Percentiles rank a stretch among this genome's conserved stretches.
phyloP scores from a whole-genome alignment of 306 rosid species.

The Vigna reflexopilosa region DNA sequence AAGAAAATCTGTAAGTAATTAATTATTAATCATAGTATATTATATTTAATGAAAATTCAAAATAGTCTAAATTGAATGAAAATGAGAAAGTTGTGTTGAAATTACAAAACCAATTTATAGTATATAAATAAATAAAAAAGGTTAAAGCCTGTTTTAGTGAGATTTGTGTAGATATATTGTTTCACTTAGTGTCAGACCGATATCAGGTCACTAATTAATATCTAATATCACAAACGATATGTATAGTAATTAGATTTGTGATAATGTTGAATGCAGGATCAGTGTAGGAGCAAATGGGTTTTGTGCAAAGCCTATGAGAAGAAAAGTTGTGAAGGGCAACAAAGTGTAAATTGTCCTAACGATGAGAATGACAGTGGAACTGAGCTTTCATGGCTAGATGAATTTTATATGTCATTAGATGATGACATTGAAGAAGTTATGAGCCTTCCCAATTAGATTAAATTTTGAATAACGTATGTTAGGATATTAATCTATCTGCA shows the following conservation, averaged over 20 bases:
- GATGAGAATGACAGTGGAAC: slow-evolving; percentile 54
- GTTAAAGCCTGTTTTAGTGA: rapidly evolving
- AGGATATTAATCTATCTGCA: not conserved
- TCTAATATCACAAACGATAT: no score
- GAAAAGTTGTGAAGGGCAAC: slow-evolving; percentile 32
- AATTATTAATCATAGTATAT: not conserved
- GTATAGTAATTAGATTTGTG: not conserved
- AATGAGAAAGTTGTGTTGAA: no score
- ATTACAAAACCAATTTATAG: no score
- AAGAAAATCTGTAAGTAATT: slow-evolving; percentile 39
- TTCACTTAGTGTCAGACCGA: no score
- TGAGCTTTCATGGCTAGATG: slow-evolving; percentile 61
- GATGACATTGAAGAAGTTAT: slow-evolving; percentile 54
- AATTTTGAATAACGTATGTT: not conserved
- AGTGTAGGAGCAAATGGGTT: slow-evolving; percentile 51
- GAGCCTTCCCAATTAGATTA: slow-evolving; percentile 1
- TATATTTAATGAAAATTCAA: no score
- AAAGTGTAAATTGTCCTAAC: slow-evolving; percentile 36
- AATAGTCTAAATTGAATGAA: no score
- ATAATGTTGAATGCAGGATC: slow-evolving; percentile 42
- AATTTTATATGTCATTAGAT: slow-evolving; percentile 53
- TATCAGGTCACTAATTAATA: no score
- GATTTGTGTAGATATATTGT: no score
- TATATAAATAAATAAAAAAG: no score
- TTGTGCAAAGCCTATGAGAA: slow-evolving; percentile 61